These are phyloP conservation scores for Trichoderma aggressivum DNA, from an alignment of 2,329 filamentous ascomycete species.

Conservation along the genomic window DNA sequence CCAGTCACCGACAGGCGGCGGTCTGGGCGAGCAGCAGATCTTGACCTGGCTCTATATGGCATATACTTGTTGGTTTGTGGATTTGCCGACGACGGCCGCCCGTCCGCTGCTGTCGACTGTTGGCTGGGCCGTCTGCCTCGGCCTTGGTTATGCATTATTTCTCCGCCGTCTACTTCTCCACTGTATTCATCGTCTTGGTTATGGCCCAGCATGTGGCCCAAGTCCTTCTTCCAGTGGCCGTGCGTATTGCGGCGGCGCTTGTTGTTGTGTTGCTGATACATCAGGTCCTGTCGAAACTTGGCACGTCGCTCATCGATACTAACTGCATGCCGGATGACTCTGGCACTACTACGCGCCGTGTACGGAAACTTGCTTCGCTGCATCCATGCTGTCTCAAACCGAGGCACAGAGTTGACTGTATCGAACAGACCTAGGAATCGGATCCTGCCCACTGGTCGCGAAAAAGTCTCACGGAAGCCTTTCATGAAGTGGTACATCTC, in stretches of 20 bases:
- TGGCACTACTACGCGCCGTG: conserved; percentile 54
- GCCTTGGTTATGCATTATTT: background rate
- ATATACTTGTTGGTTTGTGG: conserved; percentile 26
- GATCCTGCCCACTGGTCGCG: conserved; percentile 68
- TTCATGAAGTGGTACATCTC: conserved; percentile 73
- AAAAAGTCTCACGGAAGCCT: conserved; percentile 77
- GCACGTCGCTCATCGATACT: conserved; percentile 68
- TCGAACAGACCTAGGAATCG: conserved; percentile 77
- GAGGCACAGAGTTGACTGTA: conserved; percentile 75
- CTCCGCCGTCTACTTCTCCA: background rate
- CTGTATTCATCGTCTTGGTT: background rate
- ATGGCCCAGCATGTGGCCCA: background rate
- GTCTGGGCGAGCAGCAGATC: conserved; percentile 32
- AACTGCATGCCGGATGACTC: conserved; percentile 65
- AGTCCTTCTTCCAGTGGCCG: conserved; percentile 13
- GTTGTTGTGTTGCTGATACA: conserved; percentile 47
- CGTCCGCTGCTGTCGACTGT: conserved; percentile 19
- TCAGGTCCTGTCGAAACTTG: conserved; percentile 69
- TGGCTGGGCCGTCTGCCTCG: conserved; percentile 15
- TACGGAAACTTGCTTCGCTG: conserved; percentile 74
- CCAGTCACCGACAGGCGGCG: background rate
- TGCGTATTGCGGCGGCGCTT: conserved; percentile 24
- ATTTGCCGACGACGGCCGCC: conserved; percentile 7
- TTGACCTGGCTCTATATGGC: conserved; percentile 42
- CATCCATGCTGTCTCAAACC: conserved; percentile 75